Evolutionary conservation across 306 rosid species (phyloP).

Genomic region (Casuarina equisetifolia): DNA sequence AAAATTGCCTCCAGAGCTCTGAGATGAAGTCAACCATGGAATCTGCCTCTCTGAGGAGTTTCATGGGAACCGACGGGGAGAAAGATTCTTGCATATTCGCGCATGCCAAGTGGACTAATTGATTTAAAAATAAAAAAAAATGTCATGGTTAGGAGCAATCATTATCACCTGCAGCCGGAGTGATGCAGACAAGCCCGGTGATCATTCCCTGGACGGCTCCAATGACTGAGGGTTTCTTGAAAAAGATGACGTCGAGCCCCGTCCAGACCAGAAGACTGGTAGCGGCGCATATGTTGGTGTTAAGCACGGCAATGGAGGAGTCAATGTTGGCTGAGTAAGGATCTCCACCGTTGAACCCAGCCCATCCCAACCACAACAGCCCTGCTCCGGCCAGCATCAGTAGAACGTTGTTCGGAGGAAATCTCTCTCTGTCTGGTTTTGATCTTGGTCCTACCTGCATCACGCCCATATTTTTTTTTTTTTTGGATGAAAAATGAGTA

Average conservation of each 20-base stretch:
- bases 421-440: constrained; percentile 60
- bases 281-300: constrained; percentile 78
- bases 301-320: constrained; percentile 69
- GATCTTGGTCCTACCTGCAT: constrained; percentile 64
- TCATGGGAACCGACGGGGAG: neutral
- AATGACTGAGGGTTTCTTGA: constrained; percentile 67
- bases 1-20: too few species aligned
- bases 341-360: constrained; percentile 83
- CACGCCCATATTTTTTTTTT: too few species aligned
- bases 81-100: neutral
- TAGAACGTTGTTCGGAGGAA: constrained; percentile 73
- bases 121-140: neutral
- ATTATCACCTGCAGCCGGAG: constrained; percentile 63
- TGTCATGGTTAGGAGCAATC: too few species aligned
- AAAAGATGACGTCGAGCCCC: constrained; percentile 61
- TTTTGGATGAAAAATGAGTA: neutral
- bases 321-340: constrained; percentile 65
- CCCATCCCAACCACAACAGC: constrained; percentile 75
- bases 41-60: neutral
- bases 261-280: constrained; percentile 76
- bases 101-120: neutral
- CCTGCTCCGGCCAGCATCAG: constrained; percentile 67
- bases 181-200: constrained; percentile 76
- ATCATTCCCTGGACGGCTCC: constrained; percentile 91
- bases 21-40: neutral